A percentile compares a stretch with the other conserved stretches of the same genome.
Evolutionary conservation across 176 grass and related monocot species (phyloP).

Genomic region (Aegilops speltoides): DNA sequence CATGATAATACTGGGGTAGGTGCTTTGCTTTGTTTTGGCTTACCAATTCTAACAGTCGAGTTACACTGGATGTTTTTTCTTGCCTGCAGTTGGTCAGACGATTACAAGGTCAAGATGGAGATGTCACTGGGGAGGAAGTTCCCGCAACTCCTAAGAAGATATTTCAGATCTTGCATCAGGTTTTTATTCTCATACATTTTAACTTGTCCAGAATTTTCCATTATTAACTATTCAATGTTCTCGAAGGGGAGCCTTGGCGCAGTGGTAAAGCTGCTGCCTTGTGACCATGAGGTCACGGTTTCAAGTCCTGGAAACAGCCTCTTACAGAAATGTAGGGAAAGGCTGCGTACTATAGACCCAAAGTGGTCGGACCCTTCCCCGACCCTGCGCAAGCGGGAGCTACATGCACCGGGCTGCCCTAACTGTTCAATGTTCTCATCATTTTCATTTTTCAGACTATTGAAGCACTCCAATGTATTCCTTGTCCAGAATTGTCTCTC

Average conservation of each 20-base stretch:
- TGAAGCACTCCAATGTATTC: constrained; percentile 59
- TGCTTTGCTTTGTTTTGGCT: constrained; percentile 1
- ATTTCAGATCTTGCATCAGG: constrained; percentile 98
- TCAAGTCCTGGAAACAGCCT: no score
- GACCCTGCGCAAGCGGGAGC: no score
- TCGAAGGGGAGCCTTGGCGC: no score
- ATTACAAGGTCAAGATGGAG: constrained; percentile 95
- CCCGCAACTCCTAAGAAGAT: constrained; percentile 95
- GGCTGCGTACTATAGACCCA: no score
- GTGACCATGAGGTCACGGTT: no score
- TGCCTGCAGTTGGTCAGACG: constrained; percentile 85
- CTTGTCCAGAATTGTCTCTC: constrained; percentile 75
- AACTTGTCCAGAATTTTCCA: not conserved
- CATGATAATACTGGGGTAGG: constrained; percentile 1
- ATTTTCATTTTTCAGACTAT: constrained; percentile 54
- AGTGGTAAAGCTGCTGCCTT: no score
- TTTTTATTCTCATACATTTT: constrained; percentile 40
- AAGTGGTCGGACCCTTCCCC: no score
- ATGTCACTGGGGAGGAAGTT: constrained; percentile 82
- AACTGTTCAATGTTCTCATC: not conserved
- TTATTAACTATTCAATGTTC: not conserved
- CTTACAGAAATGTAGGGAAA: no score
- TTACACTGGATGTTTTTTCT: constrained; percentile 9
- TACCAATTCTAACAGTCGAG: constrained; percentile 9
- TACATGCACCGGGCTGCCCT: no score